These are phyloP conservation scores for Pistacia integerrima DNA, from an alignment of 345 rosid species.

Conservation along the genomic window DNA sequence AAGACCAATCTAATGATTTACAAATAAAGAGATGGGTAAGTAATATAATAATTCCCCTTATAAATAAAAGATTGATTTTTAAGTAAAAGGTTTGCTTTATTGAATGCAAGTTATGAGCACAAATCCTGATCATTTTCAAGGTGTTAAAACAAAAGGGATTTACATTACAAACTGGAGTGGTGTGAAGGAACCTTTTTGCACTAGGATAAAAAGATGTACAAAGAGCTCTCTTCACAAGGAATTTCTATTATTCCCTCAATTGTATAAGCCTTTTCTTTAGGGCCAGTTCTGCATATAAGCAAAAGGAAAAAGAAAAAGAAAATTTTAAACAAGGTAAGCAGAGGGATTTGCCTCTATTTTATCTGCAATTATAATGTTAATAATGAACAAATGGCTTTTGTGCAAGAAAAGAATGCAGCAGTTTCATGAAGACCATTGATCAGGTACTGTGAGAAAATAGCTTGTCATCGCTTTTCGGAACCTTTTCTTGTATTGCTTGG, in stretches of 20 bases:
- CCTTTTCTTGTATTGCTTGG: constrained; percentile 89
- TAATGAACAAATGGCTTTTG: constrained; percentile 42
- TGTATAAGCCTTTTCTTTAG: constrained; percentile 13
- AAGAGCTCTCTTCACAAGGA: constrained; percentile 25
- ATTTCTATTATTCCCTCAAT: constrained; percentile 25
- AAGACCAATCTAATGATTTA: too few species aligned
- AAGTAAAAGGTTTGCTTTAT: too few species aligned
- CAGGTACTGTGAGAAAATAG: constrained; percentile 91
- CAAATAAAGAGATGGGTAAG: too few species aligned
- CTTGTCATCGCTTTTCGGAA: constrained; percentile 95
- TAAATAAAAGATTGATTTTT: too few species aligned
- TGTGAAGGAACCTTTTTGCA: constrained; percentile 17
- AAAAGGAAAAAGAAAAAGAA: background rate
- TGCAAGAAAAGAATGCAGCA: constrained; percentile 27
- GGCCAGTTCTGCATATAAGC: constrained; percentile 23
- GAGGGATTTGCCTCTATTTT: constrained; percentile 18
- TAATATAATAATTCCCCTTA: too few species aligned
- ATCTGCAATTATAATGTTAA: constrained; percentile 30
- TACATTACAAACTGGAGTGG: background rate
- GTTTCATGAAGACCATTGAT: constrained; percentile 80
- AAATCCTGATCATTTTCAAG: background rate
- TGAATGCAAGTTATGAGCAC: background rate
- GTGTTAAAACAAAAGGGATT: background rate
- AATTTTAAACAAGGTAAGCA: too few species aligned
- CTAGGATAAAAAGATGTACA: constrained; percentile 29